Percentiles rank a stretch among this genome's conserved stretches.
phyloP scores from a whole-genome alignment of 2,329 filamentous ascomycete species.

The Ophiostoma piceae region DNA sequence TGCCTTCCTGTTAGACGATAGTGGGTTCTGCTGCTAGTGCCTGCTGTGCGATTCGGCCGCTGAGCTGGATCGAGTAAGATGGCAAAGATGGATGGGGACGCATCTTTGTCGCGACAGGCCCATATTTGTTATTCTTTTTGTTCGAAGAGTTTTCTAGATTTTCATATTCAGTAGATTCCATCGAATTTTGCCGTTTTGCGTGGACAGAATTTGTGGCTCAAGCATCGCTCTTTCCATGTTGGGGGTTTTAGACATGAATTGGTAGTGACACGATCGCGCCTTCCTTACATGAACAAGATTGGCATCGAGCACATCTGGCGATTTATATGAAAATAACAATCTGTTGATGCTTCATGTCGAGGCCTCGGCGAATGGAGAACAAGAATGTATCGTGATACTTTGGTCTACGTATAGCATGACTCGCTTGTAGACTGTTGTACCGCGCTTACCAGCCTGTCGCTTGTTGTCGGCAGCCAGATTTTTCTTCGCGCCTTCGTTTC shows the following conservation, averaged over 20 bases:
- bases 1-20: constrained; percentile 10
- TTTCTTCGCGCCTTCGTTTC: too few species aligned
- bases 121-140: constrained; percentile 7
- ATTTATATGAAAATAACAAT: neutral
- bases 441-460: neutral
- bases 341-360: neutral
- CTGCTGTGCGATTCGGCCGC: neutral
- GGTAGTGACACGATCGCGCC: neutral
- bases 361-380: neutral
- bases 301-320: neutral
- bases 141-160: too few species aligned
- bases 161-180: too few species aligned
- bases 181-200: neutral
- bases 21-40: neutral
- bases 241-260: neutral
- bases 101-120: neutral
- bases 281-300: neutral
- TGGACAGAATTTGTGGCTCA: neutral
- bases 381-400: too few species aligned
- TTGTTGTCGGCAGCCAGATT: too few species aligned
- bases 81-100: neutral
- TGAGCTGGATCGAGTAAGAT: neutral
- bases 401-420: neutral
- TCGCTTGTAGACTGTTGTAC: neutral
- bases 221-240: neutral